Base-by-base conservation (phyloP, 2,329 filamentous ascomycete genomes). In the Penicillium sp. region DNA sequence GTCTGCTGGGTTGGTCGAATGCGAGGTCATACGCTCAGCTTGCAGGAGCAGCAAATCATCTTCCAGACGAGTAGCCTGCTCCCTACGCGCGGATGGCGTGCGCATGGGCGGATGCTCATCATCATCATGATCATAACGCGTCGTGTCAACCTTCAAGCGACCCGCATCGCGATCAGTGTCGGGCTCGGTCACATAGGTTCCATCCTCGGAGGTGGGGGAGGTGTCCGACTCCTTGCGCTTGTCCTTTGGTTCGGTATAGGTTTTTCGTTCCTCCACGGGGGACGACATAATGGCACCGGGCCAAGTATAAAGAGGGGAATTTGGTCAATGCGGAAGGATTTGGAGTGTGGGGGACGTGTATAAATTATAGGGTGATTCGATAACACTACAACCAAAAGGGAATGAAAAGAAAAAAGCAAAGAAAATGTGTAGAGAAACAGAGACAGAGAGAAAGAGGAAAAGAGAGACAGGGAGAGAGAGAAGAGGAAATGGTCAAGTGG, bases 11-110 rank as follows among this genome's bases (percentile, higher is more conserved):
- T 71, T 75, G 61, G 66, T 75, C 59, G 61, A 75, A 61, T 57
- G 80, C 3, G 82, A 83, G 1, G 84, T 80, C 54, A 86, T 80
- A 12, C 84, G 80, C 73, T 90, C 88, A 2, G 86, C 84, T 62
- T 87, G 83, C 46, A 89, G 77, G 69, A 90, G 76, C 43, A 84
- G 80, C 52, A 90, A 73, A 59, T 90, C 87, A 72, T 90, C 88
- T 55, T 88, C 83, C 31, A 89, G 74, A 47, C 86, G 79, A 59
- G 81, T 79, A 6, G 83, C 81, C 66, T 86, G 79, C 71, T 89
- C 86, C 40, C 86, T 80, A 17, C 78, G 79, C 57, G 81, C 78
- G 0, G 84, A 84, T 1, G 83, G 81, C 0, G 86, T 87, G 41
- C 63, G 67, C 59, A 70, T 57, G 15, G 62, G 47, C 0, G 40